Base-by-base conservation (phyloP, 768 basidiomycete species). In the Gloeostereum incarnatum region DNA sequence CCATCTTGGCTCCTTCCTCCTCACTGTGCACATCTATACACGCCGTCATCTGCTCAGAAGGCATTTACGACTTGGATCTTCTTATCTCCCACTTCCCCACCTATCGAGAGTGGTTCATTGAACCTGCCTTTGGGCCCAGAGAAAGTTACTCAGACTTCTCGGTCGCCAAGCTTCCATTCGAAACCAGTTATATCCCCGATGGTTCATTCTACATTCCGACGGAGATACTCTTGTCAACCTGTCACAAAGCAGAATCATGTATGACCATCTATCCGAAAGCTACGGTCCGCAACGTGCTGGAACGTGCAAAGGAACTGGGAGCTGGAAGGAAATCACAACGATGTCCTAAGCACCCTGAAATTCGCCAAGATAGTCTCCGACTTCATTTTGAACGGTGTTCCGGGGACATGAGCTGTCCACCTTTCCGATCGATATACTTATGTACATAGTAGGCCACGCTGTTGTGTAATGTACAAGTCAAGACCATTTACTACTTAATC, bases 191-290 rank as follows among this genome's bases (percentile, higher is more conserved):
- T 35, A 66, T 76, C 27, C n/a, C n/a, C 59, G 48, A 9, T 91
- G 87, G 89, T 59, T 84, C 21, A 50, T 91, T 40, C 61, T 89
- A 36, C 86, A 91, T 56, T 89, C 87, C 4, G 63, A 55, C 36
- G 80, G 74, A 14, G 88, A 91, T 50, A 71, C 67, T 2, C 67
- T 85, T 25, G 68, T 91, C 16, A 74, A 90, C 49, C 38, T 57
- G 11, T 45, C 56, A 14, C 87, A 91, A 58, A 78, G 78, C 49
- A 55, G 73, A 35, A 56, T 48, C 10, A 83, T 89, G 63, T 67
- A 71, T 44, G 53, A 57, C 0, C 77, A 69, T 47, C 63, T 91
- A n/a, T 48, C 43, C 29, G 42, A 49, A 17, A 49, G 73, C 33
- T 58, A 67, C 39, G 61, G 45, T 3, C 45, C 6, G 41, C 48